Evolutionary conservation across 2,329 filamentous ascomycete species (phyloP), one percentile per base, ranked within the genome.

Genomic region (Aureobasidium leucospermi): DNA sequence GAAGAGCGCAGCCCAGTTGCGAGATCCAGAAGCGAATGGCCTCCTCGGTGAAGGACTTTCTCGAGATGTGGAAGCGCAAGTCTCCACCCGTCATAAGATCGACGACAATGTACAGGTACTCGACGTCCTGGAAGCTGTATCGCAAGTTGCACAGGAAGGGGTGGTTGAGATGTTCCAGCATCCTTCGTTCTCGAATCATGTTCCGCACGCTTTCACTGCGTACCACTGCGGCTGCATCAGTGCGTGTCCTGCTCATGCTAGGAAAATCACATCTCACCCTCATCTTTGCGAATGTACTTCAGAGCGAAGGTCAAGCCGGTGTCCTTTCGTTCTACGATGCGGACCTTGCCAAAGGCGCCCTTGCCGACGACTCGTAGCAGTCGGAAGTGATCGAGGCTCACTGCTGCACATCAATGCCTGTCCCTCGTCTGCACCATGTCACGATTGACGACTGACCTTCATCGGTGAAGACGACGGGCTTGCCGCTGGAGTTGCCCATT

Each of bases 251-350:
- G 6, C 2, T 8, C 8, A 15, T 28, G 11, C 8, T 7, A 31
- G 56, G 7, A 10, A 11, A 31, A 9, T 8, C 11, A 23, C 6
- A 16, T 31, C 85, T 63, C 70, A 92, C 91, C 89, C 84, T 97
- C 93, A 88, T 97, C 93, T 83, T 96, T 97, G 66, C 92, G 86
- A 65, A 97, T 97, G 74, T 97, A 97, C 76, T 99, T 99, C 65
- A 99, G 81, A 46, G 94, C 94, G 75, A 99, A 99, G 2, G 92
- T 93, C 68, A 97, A 77, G 60, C 86, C 87, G 1, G 91, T 96
- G 72, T 99, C 94, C 76, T 97, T 97, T 66, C 92, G 85, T 80
- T 99, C 94, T 70, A 99, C 94, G 66, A 99, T 99, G 69, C 94
- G 88, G 63, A 99, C 94, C 77, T 99, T 99, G 69, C 94, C 94